These are phyloP conservation scores for Plenodomus biglobosus DNA, from an alignment of 2,329 filamentous ascomycete genomes.

Conservation along the genomic window DNA sequence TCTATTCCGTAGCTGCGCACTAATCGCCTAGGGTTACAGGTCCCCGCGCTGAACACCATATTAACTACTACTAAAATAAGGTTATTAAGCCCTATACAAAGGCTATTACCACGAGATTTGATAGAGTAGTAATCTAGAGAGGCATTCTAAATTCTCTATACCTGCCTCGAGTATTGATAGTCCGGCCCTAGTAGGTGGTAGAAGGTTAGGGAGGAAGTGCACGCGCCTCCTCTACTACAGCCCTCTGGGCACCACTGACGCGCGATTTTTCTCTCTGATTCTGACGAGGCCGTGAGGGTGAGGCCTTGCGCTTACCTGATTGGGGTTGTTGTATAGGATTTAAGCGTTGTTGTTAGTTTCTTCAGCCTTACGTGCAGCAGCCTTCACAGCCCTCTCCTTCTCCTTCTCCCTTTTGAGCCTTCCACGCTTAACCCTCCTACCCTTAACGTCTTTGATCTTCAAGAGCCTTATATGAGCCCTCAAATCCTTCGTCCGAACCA, in stretches of 20 bases:
- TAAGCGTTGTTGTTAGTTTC: neutral
- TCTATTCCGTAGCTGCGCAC: no score
- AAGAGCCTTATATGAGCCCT: no score
- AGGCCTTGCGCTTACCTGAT: neutral
- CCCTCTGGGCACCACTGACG: neutral
- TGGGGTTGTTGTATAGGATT: neutral
- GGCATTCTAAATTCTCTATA: neutral
- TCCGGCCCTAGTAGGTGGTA: neutral
- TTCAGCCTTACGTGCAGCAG: neutral
- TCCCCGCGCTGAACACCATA: no score
- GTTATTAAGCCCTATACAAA: no score
- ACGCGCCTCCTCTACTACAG: neutral
- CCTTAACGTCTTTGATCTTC: no score
- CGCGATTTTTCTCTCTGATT: neutral
- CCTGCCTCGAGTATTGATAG: neutral
- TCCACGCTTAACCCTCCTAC: no score
- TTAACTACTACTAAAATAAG: no score
- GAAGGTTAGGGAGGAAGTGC: neutral
- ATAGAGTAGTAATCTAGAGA: neutral
- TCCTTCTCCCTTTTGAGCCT: no score
- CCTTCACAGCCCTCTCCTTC: neutral
- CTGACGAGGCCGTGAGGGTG: neutral
- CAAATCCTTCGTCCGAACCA: no score
- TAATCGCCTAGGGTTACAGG: no score
- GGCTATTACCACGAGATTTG: no score